These are phyloP conservation scores for Penicillium simplicissimum DNA, from an alignment of 495 filamentous ascomycete genomes.

Conservation along the genomic window DNA sequence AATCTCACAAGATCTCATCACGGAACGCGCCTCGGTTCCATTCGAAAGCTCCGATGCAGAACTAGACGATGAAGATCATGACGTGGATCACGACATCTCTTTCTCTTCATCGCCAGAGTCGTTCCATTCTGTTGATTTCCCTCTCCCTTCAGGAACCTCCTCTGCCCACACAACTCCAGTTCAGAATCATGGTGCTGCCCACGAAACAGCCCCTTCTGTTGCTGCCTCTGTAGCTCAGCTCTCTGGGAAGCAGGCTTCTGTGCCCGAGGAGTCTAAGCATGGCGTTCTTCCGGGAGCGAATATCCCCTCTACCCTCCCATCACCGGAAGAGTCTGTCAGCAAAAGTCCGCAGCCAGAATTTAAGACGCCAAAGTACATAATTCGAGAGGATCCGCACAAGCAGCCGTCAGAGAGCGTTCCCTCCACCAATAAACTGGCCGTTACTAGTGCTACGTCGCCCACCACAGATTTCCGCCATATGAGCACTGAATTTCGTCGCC, in stretches of 20 bases:
- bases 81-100: slow-evolving; percentile 24
- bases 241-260: background rate
- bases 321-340: background rate
- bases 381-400: background rate
- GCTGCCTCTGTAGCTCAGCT: background rate
- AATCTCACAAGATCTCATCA: background rate
- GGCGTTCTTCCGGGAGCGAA: background rate
- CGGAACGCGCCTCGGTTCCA: background rate
- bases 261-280: background rate
- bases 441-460: slow-evolving; percentile 12
- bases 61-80: slow-evolving; percentile 16
- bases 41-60: slow-evolving; percentile 1
- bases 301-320: background rate
- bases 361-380: slow-evolving; percentile 2
- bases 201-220: background rate
- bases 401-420: slow-evolving; percentile 10
- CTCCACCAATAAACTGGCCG: background rate
- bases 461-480: slow-evolving; percentile 51
- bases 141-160: slow-evolving; percentile 21
- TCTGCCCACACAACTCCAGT: slow-evolving; percentile 31
- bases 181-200: slow-evolving; percentile 29
- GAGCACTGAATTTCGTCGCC: slow-evolving; percentile 51
- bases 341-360: background rate
- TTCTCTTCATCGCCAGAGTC: slow-evolving; percentile 61
- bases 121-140: slow-evolving; percentile 56